These are phyloP conservation scores for Metschnikowia koreensis DNA, from an alignment of 805 yeast genomes.

Conservation along the genomic window DNA sequence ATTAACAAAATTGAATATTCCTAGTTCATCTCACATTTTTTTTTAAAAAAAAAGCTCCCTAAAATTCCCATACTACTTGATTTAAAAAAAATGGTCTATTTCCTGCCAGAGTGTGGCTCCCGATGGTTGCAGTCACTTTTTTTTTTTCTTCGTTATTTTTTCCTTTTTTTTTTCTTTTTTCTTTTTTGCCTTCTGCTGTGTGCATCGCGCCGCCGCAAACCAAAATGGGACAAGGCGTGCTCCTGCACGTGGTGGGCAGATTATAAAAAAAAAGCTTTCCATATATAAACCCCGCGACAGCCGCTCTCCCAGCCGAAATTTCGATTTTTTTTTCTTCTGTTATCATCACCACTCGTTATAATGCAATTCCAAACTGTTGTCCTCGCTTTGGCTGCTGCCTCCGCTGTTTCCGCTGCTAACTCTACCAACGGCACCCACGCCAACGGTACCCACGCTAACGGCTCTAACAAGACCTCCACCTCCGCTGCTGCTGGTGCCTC, in stretches of 20 bases:
- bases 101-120: conserved; percentile 8
- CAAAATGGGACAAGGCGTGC: neutral
- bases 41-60: too few relatives aligned
- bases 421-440: conserved; percentile 34
- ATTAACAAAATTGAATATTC: too few relatives aligned
- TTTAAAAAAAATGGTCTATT: neutral
- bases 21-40: too few relatives aligned
- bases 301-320: neutral
- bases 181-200: neutral
- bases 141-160: neutral
- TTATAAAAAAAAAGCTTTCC: neutral
- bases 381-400: conserved; percentile 66
- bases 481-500: conserved; percentile 46
- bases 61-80: neutral
- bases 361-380: conserved; percentile 75
- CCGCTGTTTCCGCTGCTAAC: conserved; percentile 66
- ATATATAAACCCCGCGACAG: conserved; percentile 8
- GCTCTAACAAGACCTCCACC: conserved; percentile 28
- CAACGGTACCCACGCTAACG: conserved; percentile 34
- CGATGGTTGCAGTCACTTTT: neutral
- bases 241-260: conserved; percentile 4
- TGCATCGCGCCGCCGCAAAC: neutral
- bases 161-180: neutral
- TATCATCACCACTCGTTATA: conserved; percentile 21
- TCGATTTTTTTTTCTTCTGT: neutral